phyloP scores from a whole-genome alignment of 805 yeast species.

The Helenozyma baotianmanensis region DNA sequence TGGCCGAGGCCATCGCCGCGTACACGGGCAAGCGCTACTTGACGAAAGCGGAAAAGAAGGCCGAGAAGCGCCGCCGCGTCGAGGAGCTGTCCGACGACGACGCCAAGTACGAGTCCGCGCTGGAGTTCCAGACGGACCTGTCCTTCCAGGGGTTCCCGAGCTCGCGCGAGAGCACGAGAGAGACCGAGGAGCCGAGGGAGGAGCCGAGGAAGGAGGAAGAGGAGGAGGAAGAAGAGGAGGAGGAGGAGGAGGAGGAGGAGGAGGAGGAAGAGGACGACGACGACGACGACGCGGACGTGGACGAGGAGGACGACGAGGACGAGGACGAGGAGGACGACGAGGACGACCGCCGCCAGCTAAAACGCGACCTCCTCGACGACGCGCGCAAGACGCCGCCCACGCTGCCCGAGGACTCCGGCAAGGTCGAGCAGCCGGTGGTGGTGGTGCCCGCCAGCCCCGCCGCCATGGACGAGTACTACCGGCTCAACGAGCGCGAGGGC shows the following conservation, averaged over 20 bases:
- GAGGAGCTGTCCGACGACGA: conserved; percentile 14
- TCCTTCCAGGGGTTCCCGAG: conserved; percentile 8
- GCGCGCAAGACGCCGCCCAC: conserved; percentile 12
- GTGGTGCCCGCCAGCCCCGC: not conserved
- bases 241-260: conserved; percentile 30
- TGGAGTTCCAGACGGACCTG: conserved; percentile 23
- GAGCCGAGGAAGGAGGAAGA: not conserved
- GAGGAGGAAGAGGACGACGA: conserved; percentile 12
- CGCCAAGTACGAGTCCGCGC: conserved; percentile 29
- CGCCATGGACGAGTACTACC: conserved; percentile 37
- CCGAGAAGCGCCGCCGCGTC: conserved; percentile 15
- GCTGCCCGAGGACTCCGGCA: not conserved
- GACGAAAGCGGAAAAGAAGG: conserved; percentile 41
- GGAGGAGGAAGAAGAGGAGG: not conserved
- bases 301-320: conserved; percentile 15
- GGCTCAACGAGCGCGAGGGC: conserved; percentile 48
- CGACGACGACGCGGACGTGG: conserved; percentile 27
- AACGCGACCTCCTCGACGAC: conserved; percentile 13
- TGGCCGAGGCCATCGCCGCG: conserved; percentile 58
- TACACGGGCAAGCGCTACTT: conserved; percentile 53
- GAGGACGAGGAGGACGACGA: not conserved
- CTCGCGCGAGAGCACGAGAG: conserved; percentile 5
- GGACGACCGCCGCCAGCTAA: conserved; percentile 10
- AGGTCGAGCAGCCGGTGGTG: not conserved
- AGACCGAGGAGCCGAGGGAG: conserved; percentile 6